Base-by-base conservation (phyloP, 148 eudicot genomes). In the Gaultheria prostrata region DNA sequence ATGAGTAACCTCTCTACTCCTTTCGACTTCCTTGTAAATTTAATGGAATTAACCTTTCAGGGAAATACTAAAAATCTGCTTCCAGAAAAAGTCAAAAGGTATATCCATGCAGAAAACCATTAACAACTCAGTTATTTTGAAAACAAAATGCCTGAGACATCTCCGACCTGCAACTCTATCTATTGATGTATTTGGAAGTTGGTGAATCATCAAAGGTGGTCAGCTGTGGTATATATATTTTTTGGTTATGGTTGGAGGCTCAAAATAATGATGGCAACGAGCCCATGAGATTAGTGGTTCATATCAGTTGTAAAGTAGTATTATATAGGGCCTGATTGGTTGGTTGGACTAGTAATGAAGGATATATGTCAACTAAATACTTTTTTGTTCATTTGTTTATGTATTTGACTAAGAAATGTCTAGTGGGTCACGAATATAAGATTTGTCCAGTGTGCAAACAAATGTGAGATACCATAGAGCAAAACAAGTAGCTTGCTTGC, bases 1-100 rank as follows among this genome's bases (percentile, higher is more conserved):
- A 94, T 53, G 93, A 94, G 98, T 96, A 92, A 91, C 97, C 84
- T 86, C 59, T 79, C 39, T 77, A 46, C 30, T 12, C 24, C 70
- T 32, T 26, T 56, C 24, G 13, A 33, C 39, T 82, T 51, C 21
- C 8, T 8, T 14, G 1, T 72, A 21, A 32, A 10, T 51, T 71
- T 4, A 30, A 15, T 32, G 26, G 21, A 20, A 51, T 35, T 33
- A 21, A 72, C 3, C 49, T n/a, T 70, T 67, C 15, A 28, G 24
- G 18, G 45, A 57, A 56, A 6, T 71, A 33, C 39, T 71, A 2
- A 24, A 70, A 17, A 6, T 11, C 17, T 35, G 20, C 74, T 71
- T 13, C 24, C 2, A 7, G 80, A 11, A 77, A 77, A 50, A 30
- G 53, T 6, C 1, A 11, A 39, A 75, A 46, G 24, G 56, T 24